Percentiles rank a stretch among this genome's conserved stretches.
Conservation (phyloP, 2,329 filamentous ascomycete genomes). For the Alternaria gansuensis region DNA sequence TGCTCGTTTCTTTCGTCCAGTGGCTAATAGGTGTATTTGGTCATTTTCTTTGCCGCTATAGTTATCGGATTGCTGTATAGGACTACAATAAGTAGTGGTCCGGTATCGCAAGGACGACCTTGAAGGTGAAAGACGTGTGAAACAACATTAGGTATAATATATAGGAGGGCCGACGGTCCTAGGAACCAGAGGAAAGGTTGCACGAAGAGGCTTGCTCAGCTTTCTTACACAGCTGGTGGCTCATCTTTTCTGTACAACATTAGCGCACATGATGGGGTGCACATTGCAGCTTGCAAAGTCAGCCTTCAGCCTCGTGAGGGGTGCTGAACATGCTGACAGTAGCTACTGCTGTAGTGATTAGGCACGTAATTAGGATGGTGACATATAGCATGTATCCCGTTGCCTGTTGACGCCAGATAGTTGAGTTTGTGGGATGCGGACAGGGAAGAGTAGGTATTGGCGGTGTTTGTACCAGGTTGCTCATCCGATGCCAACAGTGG, state of each 20-base stretch:
- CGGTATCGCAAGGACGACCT: not conserved
- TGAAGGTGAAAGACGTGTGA: not conserved
- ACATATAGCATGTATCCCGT: accelerated
- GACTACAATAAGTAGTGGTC: not conserved
- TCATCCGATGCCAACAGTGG: not conserved
- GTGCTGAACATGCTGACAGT: not conserved
- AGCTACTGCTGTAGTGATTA: not conserved
- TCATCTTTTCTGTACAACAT: not conserved
- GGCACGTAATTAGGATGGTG: not conserved
- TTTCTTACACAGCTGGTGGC: not conserved
- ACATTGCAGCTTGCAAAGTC: not conserved
- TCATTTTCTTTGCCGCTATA: not conserved
- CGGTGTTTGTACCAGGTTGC: not conserved
- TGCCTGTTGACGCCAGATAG: accelerated
- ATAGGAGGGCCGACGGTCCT: not conserved
- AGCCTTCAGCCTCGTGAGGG: not conserved
- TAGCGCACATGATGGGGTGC: not conserved
- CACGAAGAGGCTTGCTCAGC: not conserved
- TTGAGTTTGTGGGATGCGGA: not conserved
- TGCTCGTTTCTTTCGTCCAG: not conserved
- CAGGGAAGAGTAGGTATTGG: not conserved
- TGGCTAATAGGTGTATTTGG: not conserved
- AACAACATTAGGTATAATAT: not conserved
- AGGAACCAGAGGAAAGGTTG: not conserved
- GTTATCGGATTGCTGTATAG: not conserved